phyloP scores from a whole-genome alignment of 495 filamentous ascomycete species.

The Choiromyces venosus region DNA sequence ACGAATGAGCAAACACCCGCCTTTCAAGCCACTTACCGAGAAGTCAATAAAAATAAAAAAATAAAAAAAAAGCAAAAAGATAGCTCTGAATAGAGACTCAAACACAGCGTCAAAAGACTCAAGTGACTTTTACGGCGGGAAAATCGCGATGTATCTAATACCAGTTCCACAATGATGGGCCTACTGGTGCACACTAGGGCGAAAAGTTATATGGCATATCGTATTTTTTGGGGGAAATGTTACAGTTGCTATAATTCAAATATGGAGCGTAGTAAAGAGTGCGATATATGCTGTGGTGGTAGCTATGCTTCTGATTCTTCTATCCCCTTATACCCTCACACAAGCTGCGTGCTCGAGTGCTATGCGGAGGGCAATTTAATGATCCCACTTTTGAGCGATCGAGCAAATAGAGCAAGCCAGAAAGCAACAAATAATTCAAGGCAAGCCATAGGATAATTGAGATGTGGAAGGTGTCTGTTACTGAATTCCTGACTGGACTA shows the following conservation, averaged over 20 bases:
- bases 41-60: constrained; percentile 11
- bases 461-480: not conserved
- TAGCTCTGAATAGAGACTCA: not conserved
- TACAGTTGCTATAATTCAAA: not conserved
- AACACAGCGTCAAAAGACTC: not conserved
- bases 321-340: not conserved
- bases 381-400: not conserved
- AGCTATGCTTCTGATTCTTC: not conserved
- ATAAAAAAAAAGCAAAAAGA: no score
- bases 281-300: not conserved
- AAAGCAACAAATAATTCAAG: not conserved
- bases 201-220: constrained; percentile 4
- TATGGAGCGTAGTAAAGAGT: not conserved
- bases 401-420: not conserved
- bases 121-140: not conserved
- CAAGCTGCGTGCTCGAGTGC: not conserved
- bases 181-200: not conserved
- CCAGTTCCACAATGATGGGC: not conserved
- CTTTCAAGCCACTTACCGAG: constrained; percentile 23
- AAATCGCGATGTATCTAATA: constrained; percentile 4
- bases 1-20: constrained; percentile 10
- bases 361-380: not conserved
- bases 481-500: constrained; percentile 5
- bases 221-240: not conserved
- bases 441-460: not conserved